A percentile compares a stretch with the other conserved stretches of the same genome.
Conservation (phyloP, 805 yeast species). For the Yarrowia sp. region DNA sequence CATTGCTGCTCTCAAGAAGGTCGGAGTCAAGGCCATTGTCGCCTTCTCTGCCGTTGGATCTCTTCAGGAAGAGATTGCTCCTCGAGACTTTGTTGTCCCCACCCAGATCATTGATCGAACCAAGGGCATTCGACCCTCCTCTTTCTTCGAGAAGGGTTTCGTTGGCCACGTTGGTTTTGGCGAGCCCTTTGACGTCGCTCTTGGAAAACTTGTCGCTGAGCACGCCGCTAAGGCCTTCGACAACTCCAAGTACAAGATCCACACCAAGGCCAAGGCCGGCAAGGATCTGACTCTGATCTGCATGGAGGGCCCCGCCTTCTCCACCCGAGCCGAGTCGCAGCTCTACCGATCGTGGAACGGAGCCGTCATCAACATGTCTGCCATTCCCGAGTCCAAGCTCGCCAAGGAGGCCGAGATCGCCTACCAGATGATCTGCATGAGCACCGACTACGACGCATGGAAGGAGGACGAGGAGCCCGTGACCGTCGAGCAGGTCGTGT, state of each 20-base stretch:
- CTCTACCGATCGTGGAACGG: slow-evolving; percentile 91
- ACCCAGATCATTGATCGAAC: slow-evolving; percentile 97
- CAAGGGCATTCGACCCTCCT: slow-evolving; percentile 88
- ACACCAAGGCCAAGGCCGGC: slow-evolving; percentile 68
- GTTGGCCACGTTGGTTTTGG: slow-evolving; percentile 98
- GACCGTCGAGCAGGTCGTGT: slow-evolving; percentile 95
- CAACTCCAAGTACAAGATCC: slow-evolving; percentile 59
- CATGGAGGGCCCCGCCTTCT: slow-evolving; percentile 99
- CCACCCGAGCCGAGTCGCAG: slow-evolving; percentile 94
- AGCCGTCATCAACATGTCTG: slow-evolving; percentile 94
- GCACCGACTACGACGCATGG: slow-evolving; percentile 99
- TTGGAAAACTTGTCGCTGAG: slow-evolving; percentile 70
- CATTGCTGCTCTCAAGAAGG: slow-evolving; percentile 88
- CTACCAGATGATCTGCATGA: slow-evolving; percentile 98
- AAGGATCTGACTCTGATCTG: slow-evolving; percentile 86
- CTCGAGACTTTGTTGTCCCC: slow-evolving; percentile 96
- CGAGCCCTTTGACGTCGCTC: slow-evolving; percentile 86
- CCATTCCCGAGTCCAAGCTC: slow-evolving; percentile 94
- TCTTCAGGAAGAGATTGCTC: slow-evolving; percentile 83
- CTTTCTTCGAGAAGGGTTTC: slow-evolving; percentile 89
- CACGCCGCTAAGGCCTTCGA: slow-evolving; percentile 49
- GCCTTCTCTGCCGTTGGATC: slow-evolving; percentile 98
- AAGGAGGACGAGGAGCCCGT: slow-evolving; percentile 94
- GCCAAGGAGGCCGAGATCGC: slow-evolving; percentile 98
- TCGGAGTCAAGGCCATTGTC: slow-evolving; percentile 86